phyloP scores from a whole-genome alignment of 345 rosid genomes.

The Eucalyptus dawsonii region DNA sequence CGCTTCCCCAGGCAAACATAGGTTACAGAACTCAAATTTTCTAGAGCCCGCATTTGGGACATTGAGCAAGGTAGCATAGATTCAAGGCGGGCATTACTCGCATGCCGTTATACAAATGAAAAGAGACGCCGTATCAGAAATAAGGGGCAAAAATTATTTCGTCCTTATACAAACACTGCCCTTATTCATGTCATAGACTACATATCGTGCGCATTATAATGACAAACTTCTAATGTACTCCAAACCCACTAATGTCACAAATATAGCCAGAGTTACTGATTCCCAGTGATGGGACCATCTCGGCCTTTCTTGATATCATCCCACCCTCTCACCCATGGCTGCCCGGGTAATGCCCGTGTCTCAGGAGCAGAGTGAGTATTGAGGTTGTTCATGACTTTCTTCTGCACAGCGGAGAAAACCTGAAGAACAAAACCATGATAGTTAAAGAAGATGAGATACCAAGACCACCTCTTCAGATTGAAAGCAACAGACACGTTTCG shows the following conservation, averaged over 20 bases:
- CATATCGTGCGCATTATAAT: neutral
- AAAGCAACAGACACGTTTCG: neutral
- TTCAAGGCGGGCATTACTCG: neutral
- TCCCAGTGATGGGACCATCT: constrained; percentile 35
- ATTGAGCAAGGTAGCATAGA: neutral
- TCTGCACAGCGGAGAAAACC: constrained; percentile 67
- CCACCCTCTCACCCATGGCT: constrained; percentile 76
- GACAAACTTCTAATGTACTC: neutral
- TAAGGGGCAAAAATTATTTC: neutral
- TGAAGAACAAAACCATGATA: neutral
- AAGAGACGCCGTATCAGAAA: neutral
- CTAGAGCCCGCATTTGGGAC: neutral
- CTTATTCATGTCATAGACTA: neutral
- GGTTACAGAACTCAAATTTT: neutral
- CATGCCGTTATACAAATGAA: neutral
- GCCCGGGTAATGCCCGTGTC: constrained; percentile 49
- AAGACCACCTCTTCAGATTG: neutral
- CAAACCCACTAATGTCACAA: neutral
- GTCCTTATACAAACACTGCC: neutral
- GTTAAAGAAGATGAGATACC: neutral
- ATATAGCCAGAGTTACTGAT: constrained; percentile 22
- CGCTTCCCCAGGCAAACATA: neutral
- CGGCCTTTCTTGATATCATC: constrained; percentile 53
- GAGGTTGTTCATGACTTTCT: constrained; percentile 57
- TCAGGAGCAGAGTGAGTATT: constrained; percentile 35